Evolutionary conservation across 306 rosid genomes (phyloP), one percentile per base, ranked within the genome.

Genomic region (Castanea crenata): DNA sequence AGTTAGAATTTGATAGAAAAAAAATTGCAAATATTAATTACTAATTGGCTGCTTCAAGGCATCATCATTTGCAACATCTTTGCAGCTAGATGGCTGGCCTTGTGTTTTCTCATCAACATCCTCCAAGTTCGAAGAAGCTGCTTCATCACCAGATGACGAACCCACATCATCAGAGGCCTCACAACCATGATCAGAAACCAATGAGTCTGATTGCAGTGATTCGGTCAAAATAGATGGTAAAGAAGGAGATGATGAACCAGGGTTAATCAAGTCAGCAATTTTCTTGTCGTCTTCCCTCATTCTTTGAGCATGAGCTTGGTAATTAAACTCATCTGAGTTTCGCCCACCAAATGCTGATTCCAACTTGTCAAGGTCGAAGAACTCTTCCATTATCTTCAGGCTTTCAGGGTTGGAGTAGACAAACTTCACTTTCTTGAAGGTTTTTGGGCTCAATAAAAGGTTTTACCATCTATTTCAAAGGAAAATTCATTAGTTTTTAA

Each of bases 261-360:
- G 82, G 49, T 76, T 80, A 16, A 82, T 63, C 16, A 73, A 65
- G 41, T 46, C 55, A 74, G 85, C 25, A 82, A 83, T 84, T 74
- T 41, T 91, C 78, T 61, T 83, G 73, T 91, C 97, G 57, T 88
- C 91, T 78, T 88, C 92, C 77, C 74, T 88, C 93, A 87, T 84
- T 79, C 81, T 88, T 61, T 61, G 75, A 5, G 89, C 92, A 78
- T 86, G 90, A 70, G 81, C 83, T 80, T 89, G 85, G 27, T 71
- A 82, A 83, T 88, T 78, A 20, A 87, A 84, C 35, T 83, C 90
- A 14, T 6, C 75, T 6, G 86, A 18, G 68, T 71, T 82, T 59
- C 74, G 87, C 64, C 98, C 98, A 25, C 98, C 98, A 77, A 90
- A 93, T 74, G 78, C 73, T 21, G 82, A 35, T 86, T 93, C 98